Base-by-base conservation (phyloP, 371 early-diverging fungal species). In the Globomyces sp. region DNA sequence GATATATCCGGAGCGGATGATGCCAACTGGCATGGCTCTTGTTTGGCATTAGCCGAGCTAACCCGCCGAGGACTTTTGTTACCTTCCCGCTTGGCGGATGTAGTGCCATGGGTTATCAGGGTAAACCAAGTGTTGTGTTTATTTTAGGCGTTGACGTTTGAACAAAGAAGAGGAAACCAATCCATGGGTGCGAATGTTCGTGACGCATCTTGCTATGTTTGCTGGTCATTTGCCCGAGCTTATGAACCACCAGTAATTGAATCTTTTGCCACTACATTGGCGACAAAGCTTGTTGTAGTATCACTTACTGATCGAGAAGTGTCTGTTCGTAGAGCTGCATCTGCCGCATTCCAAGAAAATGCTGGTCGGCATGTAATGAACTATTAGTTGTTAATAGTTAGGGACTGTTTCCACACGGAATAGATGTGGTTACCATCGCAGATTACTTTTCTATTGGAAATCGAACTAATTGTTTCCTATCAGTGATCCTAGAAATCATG, bases 301-400 rank as follows among this genome's bases (percentile, higher is more conserved):
- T 48, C 68, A 0, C 82, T 93, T 1, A 91, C 92, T 76, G 99
- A 98, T 75, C 86, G 98, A 13, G 99, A 98, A 66, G 85, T 95
- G 48, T 91, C 93, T 65, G 90, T 97, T 5, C 87, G 99, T 24
- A 81, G 99, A n/a, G 99, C 99, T 0, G 90, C 90, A 43, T 88
- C 89, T 69, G 98, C 99, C 24, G 97, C 99, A 0, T 96, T 96
- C 73, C 99, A 98, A 74, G 99, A 98, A 72, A 91, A 92, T 65
- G 97, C 94, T 37, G 99, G 99, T 4, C 80, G 99, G 67, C 86
- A 90, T 79, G 93, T 89, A 76, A 71, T 71, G 53, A 41, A 10
- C 44, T 10, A 34, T 34, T 52, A 42, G 13, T 13, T 61, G 47
- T 55, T n/a, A 41, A 24, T 9, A 53, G 5, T 57, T 73, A 87